Evolutionary conservation across 2,329 filamentous ascomycete genomes (phyloP), one percentile per base, ranked within the genome.

Genomic region (Acrocalymma vagum): DNA sequence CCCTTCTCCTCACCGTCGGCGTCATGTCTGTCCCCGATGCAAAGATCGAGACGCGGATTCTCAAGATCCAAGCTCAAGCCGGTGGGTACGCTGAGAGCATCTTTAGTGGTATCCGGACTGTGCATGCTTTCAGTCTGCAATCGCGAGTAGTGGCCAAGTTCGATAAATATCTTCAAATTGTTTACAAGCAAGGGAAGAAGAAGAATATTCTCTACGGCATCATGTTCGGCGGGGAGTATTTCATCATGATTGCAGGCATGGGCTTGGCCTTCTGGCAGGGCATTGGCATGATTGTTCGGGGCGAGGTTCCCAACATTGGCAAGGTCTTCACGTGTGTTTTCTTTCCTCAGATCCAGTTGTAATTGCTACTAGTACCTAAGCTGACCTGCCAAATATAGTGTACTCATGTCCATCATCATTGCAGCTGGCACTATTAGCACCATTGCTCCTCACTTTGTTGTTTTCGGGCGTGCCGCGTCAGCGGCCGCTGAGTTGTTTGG

Each of bases 71-170:
- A 15, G 36, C 36, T 3, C 36, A 41, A 13, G 42, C 42, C 14
- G 42, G 42, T 9, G 34, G 34, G 3, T 24, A 40, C 9, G 36
- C 36, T 6, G 34, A 45, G 25, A 37, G 40, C 20, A 37, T 37
- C 63, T 94, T 38, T 30, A 29, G 38, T 15, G 32, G 33, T 8
- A 86, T 71, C 55, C 84, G 92, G 49, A 95, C 93, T 61, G 87
- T 90, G 9, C 83, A 88, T 5, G 91, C 92, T 18, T 96, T 96
- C 60, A 89, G 89, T 27, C 95, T 90, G 0, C 90, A 96, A 67
- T 86, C 91, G 38, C 90, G 91, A 53, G 80, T 96, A 15, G 90
- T 90, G 5, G 80, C 79, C 48, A 85, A 91, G 66, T 96, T 96
- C 62, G 88, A 95, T 53, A 65, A 62, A 3, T 87, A 94, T 66